Percentiles rank a stretch among this genome's conserved stretches.
Evolutionary conservation across 2,329 filamentous ascomycete genomes (phyloP).

Genomic region (Ophioceras dolichostomum): DNA sequence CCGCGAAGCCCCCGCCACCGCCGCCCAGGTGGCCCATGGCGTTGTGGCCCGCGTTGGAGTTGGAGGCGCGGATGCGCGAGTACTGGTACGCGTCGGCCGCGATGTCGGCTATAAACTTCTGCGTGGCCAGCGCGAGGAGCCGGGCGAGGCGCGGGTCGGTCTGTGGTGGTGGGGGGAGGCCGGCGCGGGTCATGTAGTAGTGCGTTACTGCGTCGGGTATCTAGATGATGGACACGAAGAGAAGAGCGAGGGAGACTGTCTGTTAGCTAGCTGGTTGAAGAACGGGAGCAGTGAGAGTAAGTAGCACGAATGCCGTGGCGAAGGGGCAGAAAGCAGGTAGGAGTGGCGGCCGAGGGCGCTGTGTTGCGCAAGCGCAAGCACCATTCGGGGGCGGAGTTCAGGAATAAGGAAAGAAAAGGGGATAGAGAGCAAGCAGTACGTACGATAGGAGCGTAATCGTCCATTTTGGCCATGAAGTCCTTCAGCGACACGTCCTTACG

Average conservation of each 20-base stretch:
- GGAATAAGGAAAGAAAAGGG: neutral
- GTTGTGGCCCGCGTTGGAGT: constrained; percentile 76
- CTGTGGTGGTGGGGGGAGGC: constrained; percentile 82
- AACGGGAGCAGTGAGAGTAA: too few species aligned
- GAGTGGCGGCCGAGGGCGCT: too few species aligned
- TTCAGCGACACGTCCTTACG: constrained; percentile 88
- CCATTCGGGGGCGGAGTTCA: too few species aligned
- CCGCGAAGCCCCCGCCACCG: constrained; percentile 48
- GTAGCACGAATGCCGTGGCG: too few species aligned
- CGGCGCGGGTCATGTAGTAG: constrained; percentile 94
- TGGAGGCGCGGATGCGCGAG: constrained; percentile 86
- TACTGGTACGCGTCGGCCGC: constrained; percentile 98
- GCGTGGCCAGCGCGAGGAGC: constrained; percentile 90
- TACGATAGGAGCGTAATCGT: constrained; percentile 96
- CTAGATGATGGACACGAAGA: constrained; percentile 30
- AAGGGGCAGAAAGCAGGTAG: too few species aligned
- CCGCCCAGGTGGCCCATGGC: constrained; percentile 79
- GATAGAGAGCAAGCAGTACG: constrained; percentile 17
- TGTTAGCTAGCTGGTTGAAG: too few species aligned
- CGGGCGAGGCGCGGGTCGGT: constrained; percentile 85
- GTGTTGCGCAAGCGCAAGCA: too few species aligned
- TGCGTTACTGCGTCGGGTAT: constrained; percentile 96
- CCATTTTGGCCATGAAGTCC: constrained; percentile 92
- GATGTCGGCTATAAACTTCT: constrained; percentile 97
- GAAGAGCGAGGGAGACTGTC: neutral